Conservation (phyloP, 352 stramenopile species). For the Phytopythium boreale region DNA sequence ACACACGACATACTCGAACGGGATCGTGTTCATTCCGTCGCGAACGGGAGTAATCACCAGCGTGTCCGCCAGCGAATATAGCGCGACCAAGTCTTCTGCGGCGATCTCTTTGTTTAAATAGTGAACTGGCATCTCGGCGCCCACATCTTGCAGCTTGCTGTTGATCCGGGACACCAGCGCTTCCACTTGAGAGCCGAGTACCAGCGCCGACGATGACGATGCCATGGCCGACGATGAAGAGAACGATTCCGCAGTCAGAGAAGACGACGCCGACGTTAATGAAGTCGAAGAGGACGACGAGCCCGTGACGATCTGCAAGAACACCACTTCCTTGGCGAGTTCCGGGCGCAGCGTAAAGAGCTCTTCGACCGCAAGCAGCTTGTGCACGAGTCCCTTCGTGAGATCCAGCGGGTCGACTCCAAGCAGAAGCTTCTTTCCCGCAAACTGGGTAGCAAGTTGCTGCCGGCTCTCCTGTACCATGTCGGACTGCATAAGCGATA, state of each 20-base stretch:
- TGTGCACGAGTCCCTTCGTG: conserved; percentile 90
- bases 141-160: conserved; percentile 89
- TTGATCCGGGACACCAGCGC: conserved; percentile 90
- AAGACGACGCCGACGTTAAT: background rate
- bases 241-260: conserved; percentile 4
- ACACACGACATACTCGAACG: conserved; percentile 89
- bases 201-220: conserved; percentile 42
- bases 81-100: conserved; percentile 83
- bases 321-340: conserved; percentile 91
- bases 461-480: conserved; percentile 63
- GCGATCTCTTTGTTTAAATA: conserved; percentile 90
- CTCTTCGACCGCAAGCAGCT: conserved; percentile 88
- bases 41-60: conserved; percentile 84
- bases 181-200: conserved; percentile 85
- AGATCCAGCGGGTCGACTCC: conserved; percentile 83
- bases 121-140: conserved; percentile 82
- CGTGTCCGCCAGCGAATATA: conserved; percentile 84
- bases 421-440: conserved; percentile 82
- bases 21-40: conserved; percentile 91
- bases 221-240: conserved; percentile 6
- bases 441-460: conserved; percentile 62
- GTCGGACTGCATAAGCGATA: conserved; percentile 53
- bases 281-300: conserved; percentile 11
- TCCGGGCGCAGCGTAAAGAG: conserved; percentile 86
- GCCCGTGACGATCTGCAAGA: conserved; percentile 91